Evolutionary conservation across 768 basidiomycete species (phyloP), one percentile per base, ranked within the genome.

Genomic region (Termitomyces sp.): DNA sequence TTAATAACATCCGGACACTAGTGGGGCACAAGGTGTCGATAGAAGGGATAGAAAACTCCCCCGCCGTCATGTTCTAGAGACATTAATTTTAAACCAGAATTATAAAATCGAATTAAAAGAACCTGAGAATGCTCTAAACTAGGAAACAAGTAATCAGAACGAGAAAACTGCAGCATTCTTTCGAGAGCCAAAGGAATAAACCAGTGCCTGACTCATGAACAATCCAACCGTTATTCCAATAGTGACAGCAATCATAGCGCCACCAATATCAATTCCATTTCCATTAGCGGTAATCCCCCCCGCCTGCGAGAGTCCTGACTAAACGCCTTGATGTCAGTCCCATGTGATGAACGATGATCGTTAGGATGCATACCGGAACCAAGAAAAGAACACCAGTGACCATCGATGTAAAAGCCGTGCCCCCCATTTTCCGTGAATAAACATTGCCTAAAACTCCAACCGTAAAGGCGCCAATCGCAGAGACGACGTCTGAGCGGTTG

Each of bases 21-120:
- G 91, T 99, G 43, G 97, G 97, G 15, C 97, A 99, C 78, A 99
- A 98, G 75, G 92, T 92, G 11, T 86, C 92, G 44, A 82, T 97
- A 64, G 94, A 94, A 59, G 81, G 78, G 47, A 88, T 97, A 57
- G 93, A 94, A 71, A 88, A 85, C 66, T 87, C 92, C 23, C 83
- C 94, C 0, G 94, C 95, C 5, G 94, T 97, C 15, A 84, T 92
- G 75, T 90, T 97, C 75, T 95, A 85, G 70, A 45, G 56, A 42
- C 22, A 31, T 51, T 31, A n/a, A 23, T n/a, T 20, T 23, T 56
- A 46, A 41, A 46, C 41, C 38, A 44, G 42, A 38, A 51, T 53
- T 43, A 49, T 38, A 50, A 49, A 27, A 33, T 51, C 46, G 56
- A 35, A 57, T 44, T 13, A 11, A 51, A 43, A 54, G 40, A 52